phyloP scores from a whole-genome alignment of 345 rosid genomes.

The Isatis tinctoria region DNA sequence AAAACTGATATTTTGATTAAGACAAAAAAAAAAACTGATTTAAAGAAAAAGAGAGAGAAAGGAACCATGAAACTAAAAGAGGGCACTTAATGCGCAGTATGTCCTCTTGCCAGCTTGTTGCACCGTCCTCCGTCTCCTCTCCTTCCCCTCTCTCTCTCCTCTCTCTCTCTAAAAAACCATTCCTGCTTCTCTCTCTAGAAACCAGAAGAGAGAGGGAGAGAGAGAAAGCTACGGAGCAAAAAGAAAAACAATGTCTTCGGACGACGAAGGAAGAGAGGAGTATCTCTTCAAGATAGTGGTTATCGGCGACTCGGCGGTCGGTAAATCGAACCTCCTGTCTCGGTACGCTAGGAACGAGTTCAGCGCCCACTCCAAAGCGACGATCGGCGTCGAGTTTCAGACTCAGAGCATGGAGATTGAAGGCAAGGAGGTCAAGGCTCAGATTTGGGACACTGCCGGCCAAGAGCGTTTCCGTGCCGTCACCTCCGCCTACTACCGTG shows the following conservation, averaged over 20 bases:
- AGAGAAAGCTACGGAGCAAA: not conserved
- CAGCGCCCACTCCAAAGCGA: constrained; percentile 78
- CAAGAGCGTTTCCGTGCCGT: constrained; percentile 92
- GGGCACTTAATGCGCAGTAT: constrained; percentile 49
- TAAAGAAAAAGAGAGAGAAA: not conserved
- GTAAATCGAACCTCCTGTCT: constrained; percentile 76
- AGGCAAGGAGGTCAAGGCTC: constrained; percentile 84
- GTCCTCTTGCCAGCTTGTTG: constrained; percentile 39
- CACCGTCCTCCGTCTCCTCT: constrained; percentile 7
- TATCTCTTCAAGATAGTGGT: constrained; percentile 80
- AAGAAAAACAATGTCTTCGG: constrained; percentile 34
- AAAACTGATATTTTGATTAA: not conserved
- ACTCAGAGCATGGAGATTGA: constrained; percentile 80
- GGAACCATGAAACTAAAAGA: constrained; percentile 7
- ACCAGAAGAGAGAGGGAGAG: not conserved
- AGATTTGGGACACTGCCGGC: constrained; percentile 99
- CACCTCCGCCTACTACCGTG: constrained; percentile 92
- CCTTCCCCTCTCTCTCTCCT: not conserved
- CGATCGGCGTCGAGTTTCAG: constrained; percentile 93
- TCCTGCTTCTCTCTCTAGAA: constrained; percentile 1
- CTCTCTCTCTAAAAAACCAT: not conserved
- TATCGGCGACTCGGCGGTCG: constrained; percentile 90
- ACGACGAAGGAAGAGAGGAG: constrained; percentile 63
- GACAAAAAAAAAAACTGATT: not conserved
- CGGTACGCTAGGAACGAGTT: constrained; percentile 86